A percentile compares a stretch with the other conserved stretches of the same genome.
phyloP scores from a whole-genome alignment of 768 basidiomycete genomes.

The Leucosporidium scottii region DNA sequence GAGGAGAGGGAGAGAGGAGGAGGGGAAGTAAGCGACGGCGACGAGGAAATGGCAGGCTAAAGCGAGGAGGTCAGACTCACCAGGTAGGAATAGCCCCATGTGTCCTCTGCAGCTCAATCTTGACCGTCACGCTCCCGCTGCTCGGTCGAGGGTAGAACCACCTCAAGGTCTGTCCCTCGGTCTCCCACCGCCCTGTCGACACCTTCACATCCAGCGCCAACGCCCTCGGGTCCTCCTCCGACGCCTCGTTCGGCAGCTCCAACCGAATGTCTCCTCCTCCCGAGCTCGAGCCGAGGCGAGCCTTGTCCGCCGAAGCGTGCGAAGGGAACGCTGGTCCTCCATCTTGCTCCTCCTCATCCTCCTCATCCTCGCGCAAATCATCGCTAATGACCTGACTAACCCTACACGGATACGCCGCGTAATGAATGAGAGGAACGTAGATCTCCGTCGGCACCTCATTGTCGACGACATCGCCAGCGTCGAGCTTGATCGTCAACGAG shows the following conservation, averaged over 20 bases:
- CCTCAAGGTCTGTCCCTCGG: constrained; percentile 50
- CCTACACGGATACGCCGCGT: constrained; percentile 47
- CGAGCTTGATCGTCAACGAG: constrained; percentile 60
- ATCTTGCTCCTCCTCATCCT: constrained; percentile 3
- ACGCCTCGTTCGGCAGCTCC: background rate
- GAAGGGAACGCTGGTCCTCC: background rate
- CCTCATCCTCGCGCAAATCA: background rate
- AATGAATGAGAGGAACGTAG: constrained; percentile 84
- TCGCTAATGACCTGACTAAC: background rate
- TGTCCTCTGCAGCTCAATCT: constrained; percentile 46
- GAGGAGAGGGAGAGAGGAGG: too few relatives aligned
- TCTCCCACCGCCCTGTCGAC: constrained; percentile 49
- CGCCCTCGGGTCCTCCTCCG: constrained; percentile 23
- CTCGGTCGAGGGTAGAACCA: constrained; percentile 50
- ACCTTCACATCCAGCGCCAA: constrained; percentile 39
- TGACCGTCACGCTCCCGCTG: constrained; percentile 40
- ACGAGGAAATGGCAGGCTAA: too few relatives aligned
- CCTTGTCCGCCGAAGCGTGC: background rate
- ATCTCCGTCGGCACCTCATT: constrained; percentile 68
- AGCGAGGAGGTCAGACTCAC: background rate
- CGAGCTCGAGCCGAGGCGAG: too few relatives aligned
- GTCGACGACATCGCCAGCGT: constrained; percentile 51
- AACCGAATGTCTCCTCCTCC: background rate
- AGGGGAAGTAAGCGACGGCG: too few relatives aligned
- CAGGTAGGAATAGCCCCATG: constrained; percentile 45